These are phyloP conservation scores for Pouteria glomerata DNA, from an alignment of 148 eudicot species.

Conservation along the genomic window DNA sequence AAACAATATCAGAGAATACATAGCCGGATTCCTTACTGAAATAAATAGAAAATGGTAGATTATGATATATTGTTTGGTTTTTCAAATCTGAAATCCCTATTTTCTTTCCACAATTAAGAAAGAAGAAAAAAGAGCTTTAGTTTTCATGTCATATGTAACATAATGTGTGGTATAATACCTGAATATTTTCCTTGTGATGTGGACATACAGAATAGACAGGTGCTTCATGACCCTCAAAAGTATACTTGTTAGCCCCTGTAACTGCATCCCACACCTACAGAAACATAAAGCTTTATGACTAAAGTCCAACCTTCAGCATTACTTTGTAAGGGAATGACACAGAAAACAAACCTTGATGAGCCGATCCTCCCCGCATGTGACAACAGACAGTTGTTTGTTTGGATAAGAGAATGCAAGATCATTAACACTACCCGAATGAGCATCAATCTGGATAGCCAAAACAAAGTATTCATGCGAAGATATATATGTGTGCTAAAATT, in stretches of 20 bases:
- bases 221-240: conserved; percentile 88
- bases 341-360: conserved; percentile 63
- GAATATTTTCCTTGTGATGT: conserved; percentile 65
- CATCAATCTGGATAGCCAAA: conserved; percentile 62
- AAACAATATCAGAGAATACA: too few relatives aligned
- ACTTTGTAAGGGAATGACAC: not conserved
- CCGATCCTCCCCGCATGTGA: conserved; percentile 96
- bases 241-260: conserved; percentile 53
- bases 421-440: conserved; percentile 87
- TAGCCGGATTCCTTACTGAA: too few relatives aligned
- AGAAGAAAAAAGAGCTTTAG: not conserved
- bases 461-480: not conserved
- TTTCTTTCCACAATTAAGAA: not conserved
- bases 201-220: conserved; percentile 84
- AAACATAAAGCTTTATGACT: conserved; percentile 9
- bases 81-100: not conserved
- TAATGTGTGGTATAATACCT: conserved; percentile 34
- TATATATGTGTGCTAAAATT: not conserved
- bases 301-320: conserved; percentile 11
- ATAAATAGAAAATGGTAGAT: too few relatives aligned
- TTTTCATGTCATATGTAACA: not conserved
- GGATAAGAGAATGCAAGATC: conserved; percentile 87
- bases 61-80: not conserved
- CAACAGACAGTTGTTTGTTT: conserved; percentile 61
- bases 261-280: conserved; percentile 80